Evolutionary conservation across 2,329 filamentous ascomycete species (phyloP).

Genomic region (Botrytis galanthina): DNA sequence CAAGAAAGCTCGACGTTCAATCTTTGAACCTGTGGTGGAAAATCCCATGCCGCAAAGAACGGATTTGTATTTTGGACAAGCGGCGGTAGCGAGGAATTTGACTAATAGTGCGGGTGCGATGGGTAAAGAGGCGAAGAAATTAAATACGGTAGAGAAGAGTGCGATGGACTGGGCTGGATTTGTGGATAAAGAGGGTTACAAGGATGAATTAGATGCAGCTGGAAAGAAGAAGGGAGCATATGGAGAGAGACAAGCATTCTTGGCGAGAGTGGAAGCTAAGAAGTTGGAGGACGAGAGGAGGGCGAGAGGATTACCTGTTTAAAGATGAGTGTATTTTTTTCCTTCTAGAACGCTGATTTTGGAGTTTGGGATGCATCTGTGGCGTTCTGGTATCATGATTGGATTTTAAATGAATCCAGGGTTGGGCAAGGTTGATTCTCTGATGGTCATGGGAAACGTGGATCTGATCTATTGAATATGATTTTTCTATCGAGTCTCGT

Average conservation of each 20-base stretch:
- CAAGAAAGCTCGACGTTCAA: constrained; percentile 48
- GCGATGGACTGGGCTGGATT: constrained; percentile 72
- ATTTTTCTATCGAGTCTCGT: neutral
- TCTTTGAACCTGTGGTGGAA: constrained; percentile 58
- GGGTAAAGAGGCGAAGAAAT: constrained; percentile 56
- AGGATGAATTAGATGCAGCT: constrained; percentile 64
- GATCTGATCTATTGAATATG: neutral
- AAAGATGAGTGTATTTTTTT: neutral
- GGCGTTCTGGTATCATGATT: neutral
- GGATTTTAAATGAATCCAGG: neutral
- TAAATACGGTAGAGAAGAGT: constrained; percentile 71
- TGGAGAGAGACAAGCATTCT: constrained; percentile 60
- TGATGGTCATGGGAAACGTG: rapidly evolving
- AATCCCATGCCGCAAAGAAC: constrained; percentile 44
- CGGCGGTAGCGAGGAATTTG: constrained; percentile 29
- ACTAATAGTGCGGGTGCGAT: constrained; percentile 45
- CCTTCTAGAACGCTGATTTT: neutral
- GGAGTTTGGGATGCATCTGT: neutral
- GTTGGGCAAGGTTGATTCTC: neutral
- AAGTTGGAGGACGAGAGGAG: constrained; percentile 59
- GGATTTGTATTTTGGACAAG: constrained; percentile 59
- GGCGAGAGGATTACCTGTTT: constrained; percentile 43
- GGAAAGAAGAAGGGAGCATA: constrained; percentile 65
- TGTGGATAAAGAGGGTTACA: constrained; percentile 68
- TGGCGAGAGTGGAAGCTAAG: constrained; percentile 61